These are phyloP conservation scores for Globisporangium heterothallicum DNA, from an alignment of 352 stramenopile genomes.

Conservation along the genomic window DNA sequence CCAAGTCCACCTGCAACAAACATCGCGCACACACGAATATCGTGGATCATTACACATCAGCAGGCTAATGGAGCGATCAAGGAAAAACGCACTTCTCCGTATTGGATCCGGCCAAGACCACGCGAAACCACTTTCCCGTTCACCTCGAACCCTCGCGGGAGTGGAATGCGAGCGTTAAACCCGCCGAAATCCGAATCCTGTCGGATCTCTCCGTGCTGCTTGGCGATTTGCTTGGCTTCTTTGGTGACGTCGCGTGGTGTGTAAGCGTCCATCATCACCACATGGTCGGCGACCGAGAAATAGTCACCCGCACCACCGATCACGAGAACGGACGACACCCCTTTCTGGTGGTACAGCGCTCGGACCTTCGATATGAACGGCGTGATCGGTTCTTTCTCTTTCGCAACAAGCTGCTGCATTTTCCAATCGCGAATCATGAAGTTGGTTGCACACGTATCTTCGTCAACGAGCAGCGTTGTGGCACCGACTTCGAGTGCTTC, in stretches of 20 bases:
- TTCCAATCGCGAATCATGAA: slow-evolving; percentile 98
- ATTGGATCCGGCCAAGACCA: slow-evolving; percentile 75
- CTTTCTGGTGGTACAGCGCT: slow-evolving; percentile 84
- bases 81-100: slow-evolving; percentile 58
- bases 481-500: slow-evolving; percentile 90
- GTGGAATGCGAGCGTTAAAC: slow-evolving; percentile 47
- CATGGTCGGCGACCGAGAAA: slow-evolving; percentile 94
- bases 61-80: no score
- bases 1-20: slow-evolving; percentile 60
- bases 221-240: slow-evolving; percentile 90
- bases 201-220: slow-evolving; percentile 42
- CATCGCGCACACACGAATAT: background rate
- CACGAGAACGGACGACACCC: slow-evolving; percentile 94
- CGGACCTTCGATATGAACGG: slow-evolving; percentile 96
- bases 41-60: no score
- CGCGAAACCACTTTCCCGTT: slow-evolving; percentile 77
- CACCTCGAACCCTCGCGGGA: slow-evolving; percentile 48
- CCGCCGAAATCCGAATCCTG: slow-evolving; percentile 46
- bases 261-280: slow-evolving; percentile 97
- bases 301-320: slow-evolving; percentile 95
- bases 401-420: slow-evolving; percentile 95
- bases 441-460: slow-evolving; percentile 97
- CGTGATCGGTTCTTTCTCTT: slow-evolving; percentile 97
- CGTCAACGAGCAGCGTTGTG: slow-evolving; percentile 93
- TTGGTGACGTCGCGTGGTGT: slow-evolving; percentile 88